Conservation (phyloP, 352 stramenopile genomes). For the Lagenidium sp. region DNA sequence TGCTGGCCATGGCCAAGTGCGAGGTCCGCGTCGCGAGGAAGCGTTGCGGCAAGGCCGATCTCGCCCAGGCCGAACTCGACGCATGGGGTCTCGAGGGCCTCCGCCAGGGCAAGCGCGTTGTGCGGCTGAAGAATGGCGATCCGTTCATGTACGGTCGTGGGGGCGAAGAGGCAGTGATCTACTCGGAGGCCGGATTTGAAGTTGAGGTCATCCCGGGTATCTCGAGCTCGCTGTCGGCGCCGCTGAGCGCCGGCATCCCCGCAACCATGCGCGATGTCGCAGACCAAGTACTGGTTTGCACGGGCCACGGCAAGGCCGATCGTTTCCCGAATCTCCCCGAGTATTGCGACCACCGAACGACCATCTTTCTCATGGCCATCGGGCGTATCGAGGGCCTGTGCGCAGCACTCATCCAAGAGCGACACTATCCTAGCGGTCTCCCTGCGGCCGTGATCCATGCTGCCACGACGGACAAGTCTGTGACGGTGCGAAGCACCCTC, state of each 20-base stretch:
- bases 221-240: conserved; percentile 92
- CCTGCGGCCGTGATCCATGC: conserved; percentile 92
- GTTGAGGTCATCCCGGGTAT: conserved; percentile 89
- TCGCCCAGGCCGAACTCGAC: conserved; percentile 92
- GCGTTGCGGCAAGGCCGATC: conserved; percentile 90
- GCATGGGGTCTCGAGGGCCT: conserved; percentile 88
- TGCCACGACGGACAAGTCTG: conserved; percentile 86
- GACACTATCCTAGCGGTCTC: conserved; percentile 85
- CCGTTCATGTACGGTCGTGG: conserved; percentile 96
- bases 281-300: conserved; percentile 91
- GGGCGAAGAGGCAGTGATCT: conserved; percentile 89
- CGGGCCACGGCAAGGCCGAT: conserved; percentile 91
- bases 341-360: conserved; percentile 94
- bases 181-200: conserved; percentile 67
- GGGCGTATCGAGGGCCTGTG: conserved; percentile 88
- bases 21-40: conserved; percentile 92
- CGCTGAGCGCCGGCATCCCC: conserved; percentile 90
- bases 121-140: conserved; percentile 97
- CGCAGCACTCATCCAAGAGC: conserved; percentile 58
- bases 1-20: conserved; percentile 85
- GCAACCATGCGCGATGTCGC: conserved; percentile 94
- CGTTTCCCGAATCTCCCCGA: conserved; percentile 89
- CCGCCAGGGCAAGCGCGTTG: conserved; percentile 84
- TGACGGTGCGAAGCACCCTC: conserved; percentile 85
- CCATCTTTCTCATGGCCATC: conserved; percentile 98